These are phyloP conservation scores for Globisporangium solare DNA, from an alignment of 352 stramenopile genomes.

Conservation along the genomic window DNA sequence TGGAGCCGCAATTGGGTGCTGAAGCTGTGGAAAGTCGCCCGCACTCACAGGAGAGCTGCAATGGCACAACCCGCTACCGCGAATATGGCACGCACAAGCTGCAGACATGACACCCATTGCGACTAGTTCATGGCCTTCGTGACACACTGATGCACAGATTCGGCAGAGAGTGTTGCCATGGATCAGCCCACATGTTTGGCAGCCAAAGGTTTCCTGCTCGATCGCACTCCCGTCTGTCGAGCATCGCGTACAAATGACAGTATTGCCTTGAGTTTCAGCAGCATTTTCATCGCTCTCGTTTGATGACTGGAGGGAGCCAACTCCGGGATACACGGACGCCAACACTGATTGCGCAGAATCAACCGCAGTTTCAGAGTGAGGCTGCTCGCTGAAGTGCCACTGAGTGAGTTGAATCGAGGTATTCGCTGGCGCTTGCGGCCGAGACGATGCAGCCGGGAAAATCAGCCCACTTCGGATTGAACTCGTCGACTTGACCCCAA, in stretches of 20 bases:
- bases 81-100: constrained; percentile 67
- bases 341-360: constrained; percentile 22
- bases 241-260: constrained; percentile 49
- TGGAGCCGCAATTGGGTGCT: constrained; percentile 27
- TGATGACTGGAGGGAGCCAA: constrained; percentile 18
- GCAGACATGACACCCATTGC: constrained; percentile 60
- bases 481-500: constrained; percentile 27
- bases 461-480: constrained; percentile 39
- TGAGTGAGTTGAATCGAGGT: constrained; percentile 18
- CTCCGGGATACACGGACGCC: constrained; percentile 32
- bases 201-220: constrained; percentile 71
- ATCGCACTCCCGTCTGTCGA: constrained; percentile 82
- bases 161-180: constrained; percentile 65
- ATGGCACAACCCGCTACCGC: constrained; percentile 42
- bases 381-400: constrained; percentile 29
- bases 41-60: constrained; percentile 37
- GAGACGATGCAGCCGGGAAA: constrained; percentile 23
- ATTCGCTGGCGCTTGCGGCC: neutral
- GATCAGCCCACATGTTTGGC: constrained; percentile 76
- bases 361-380: constrained; percentile 1
- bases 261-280: constrained; percentile 12
- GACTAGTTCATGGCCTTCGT: constrained; percentile 80
- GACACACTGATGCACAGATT: constrained; percentile 66
- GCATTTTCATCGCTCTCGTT: constrained; percentile 10
- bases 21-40: constrained; percentile 33